Percentiles rank a stretch among this genome's conserved stretches.
These are phyloP conservation scores for Talaromyces marneffei DNA, from an alignment of 2,329 filamentous ascomycete species.

Conservation along the genomic window DNA sequence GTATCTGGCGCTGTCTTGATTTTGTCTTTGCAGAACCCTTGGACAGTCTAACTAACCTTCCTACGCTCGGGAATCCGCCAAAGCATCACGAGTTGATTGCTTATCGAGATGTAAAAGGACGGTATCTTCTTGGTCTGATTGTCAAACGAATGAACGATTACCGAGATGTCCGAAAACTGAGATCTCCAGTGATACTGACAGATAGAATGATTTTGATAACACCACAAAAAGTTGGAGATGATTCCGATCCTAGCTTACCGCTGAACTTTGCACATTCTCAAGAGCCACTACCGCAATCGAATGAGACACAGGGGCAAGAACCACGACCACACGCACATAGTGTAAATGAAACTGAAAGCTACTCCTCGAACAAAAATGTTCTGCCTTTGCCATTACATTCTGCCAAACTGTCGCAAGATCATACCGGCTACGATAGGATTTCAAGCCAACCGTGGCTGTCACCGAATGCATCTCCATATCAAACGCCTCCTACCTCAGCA, in stretches of 20 bases:
- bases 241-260: neutral
- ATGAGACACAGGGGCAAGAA: neutral
- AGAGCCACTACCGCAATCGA: neutral
- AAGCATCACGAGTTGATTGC: neutral
- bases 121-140: neutral
- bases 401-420: neutral
- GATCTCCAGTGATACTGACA: neutral
- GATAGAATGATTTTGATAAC: constrained; percentile 1
- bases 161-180: neutral
- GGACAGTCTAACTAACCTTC: neutral
- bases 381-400: neutral
- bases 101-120: neutral
- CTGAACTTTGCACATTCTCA: neutral
- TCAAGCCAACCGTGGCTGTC: neutral
- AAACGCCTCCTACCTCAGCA: neutral
- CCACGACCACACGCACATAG: neutral
- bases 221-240: neutral
- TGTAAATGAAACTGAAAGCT: neutral
- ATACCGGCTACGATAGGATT: neutral
- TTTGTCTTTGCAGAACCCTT: constrained; percentile 55
- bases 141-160: neutral
- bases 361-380: neutral
- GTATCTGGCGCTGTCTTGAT: constrained; percentile 66
- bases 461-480: neutral
- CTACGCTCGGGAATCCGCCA: neutral